Percentiles rank a stretch among this genome's conserved stretches.
Conservation (phyloP, 495 filamentous ascomycete genomes). For the Hypoxylon lienhwacheense region DNA sequence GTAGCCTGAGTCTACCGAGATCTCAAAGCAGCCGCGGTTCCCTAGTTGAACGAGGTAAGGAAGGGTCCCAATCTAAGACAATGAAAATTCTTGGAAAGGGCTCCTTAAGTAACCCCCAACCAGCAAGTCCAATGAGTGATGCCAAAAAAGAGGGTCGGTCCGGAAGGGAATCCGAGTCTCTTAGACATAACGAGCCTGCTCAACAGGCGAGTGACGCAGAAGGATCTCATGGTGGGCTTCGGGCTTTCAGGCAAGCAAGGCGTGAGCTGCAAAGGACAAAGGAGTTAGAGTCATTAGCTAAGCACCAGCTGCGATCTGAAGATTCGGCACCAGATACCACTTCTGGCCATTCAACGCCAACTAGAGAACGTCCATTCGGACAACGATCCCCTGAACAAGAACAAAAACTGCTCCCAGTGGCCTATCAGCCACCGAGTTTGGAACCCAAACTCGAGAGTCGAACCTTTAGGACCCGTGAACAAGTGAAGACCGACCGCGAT, state of each 20-base stretch:
- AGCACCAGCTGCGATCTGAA: slow-evolving; percentile 37
- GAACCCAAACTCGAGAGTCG: slow-evolving; percentile 36
- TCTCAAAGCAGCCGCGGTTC: slow-evolving; percentile 67
- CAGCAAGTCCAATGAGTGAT: slow-evolving; percentile 52
- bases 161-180: slow-evolving; percentile 13
- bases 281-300: slow-evolving; percentile 48
- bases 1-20: slow-evolving; percentile 68
- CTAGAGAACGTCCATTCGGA: slow-evolving; percentile 35
- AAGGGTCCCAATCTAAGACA: slow-evolving; percentile 57
- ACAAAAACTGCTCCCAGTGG: slow-evolving; percentile 47
- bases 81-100: slow-evolving; percentile 74
- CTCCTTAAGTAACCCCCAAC: slow-evolving; percentile 52
- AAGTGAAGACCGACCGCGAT: slow-evolving; percentile 49
- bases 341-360: slow-evolving; percentile 35
- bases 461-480: slow-evolving; percentile 34
- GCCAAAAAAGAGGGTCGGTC: slow-evolving; percentile 54
- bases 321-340: slow-evolving; percentile 29
- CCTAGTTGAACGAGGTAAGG: slow-evolving; percentile 50
- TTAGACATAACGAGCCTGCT: slow-evolving; percentile 27
- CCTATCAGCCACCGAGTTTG: slow-evolving; percentile 45
- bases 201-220: slow-evolving; percentile 21
- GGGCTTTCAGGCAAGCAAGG: slow-evolving; percentile 55
- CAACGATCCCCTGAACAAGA: slow-evolving; percentile 51
- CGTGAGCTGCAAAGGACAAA: slow-evolving; percentile 56
- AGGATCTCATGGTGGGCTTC: slow-evolving; percentile 47